Base-by-base conservation (phyloP, 345 rosid species). In the Rhizophora apiculata region DNA sequence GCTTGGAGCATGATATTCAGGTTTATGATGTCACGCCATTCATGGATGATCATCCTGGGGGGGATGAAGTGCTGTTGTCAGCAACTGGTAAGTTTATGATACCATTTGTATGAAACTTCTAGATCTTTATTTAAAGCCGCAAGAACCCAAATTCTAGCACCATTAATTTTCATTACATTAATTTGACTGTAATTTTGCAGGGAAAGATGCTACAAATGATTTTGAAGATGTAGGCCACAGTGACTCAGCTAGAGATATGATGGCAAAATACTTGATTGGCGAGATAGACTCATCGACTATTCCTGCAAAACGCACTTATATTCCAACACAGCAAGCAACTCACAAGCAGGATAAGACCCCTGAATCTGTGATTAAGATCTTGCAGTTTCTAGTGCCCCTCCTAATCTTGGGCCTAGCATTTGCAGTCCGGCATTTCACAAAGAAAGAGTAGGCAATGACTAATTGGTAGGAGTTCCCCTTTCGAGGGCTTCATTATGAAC, bases 11-110 rank as follows among this genome's bases (percentile, higher is more conserved):
- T 32, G 21, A 64, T 27, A 64, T 70, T 63, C 72, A 95, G 99
- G 99, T 95, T 18, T 95, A 88, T 79, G 97, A 95, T 81, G 96
- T 95, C 65, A 90, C 98, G 31, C 76, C 94, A 2, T 95, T 95
- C 82, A 88, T 95, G 99, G 97, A 95, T 49, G 99, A 92, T 84
- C 99, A 95, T 76, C 99, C 99, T 7, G 99, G 99, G 71, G 99
- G 99, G 8, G 98, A 90, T 74, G 99, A 95, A 74, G 98, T 92
- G 56, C 80, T 95, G 83, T 74, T 95, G 73, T 88, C 99, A 3
- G 85, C 96, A 62, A 95, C 97, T n/a, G 90, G 99, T 92, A 73
- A 15, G 65, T 58, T 53, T 31, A 9, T 62, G 20, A 59, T 39
- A 56, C 60, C 60, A 24, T 56, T 9, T 27, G 16, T 16, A 56